These are phyloP conservation scores for Bacterosira constricta DNA, from an alignment of 108 stramenopile species.

Conservation along the genomic window DNA sequence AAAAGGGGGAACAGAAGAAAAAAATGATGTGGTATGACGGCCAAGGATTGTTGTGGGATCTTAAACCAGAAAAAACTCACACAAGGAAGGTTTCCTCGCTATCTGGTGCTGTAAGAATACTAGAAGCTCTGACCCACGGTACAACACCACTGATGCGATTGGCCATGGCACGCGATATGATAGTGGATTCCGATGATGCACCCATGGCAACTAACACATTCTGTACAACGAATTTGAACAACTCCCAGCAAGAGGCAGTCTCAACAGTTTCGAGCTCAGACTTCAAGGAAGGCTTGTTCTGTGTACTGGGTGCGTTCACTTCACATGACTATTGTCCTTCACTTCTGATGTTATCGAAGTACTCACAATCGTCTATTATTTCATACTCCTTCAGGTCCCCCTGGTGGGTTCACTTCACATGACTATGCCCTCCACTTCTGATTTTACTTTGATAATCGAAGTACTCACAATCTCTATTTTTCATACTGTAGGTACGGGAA, in stretches of 20 bases:
- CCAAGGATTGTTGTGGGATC: not conserved
- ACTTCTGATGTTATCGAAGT: not conserved
- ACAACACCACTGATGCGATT: not conserved
- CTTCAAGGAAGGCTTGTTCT: slow-evolving; percentile 5
- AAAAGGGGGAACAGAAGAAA: not conserved
- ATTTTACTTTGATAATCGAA: too few relatives aligned
- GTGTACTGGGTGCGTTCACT: slow-evolving; percentile 8
- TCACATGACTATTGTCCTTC: too few relatives aligned
- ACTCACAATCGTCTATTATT: not conserved
- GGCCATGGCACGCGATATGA: slow-evolving; percentile 13
- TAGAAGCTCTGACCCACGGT: slow-evolving; percentile 5
- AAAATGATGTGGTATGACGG: slow-evolving; percentile 10
- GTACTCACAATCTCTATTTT: too few relatives aligned
- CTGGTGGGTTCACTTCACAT: not conserved
- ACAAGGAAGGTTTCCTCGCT: slow-evolving; percentile 8
- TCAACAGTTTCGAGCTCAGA: not conserved
- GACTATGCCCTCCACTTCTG: too few relatives aligned
- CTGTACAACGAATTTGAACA: slow-evolving; percentile 2
- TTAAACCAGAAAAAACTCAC: not conserved
- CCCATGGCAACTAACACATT: not conserved
- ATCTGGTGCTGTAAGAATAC: slow-evolving; percentile 7
- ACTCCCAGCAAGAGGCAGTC: slow-evolving; percentile 19
- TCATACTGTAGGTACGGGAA: not conserved
- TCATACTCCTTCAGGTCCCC: not conserved
- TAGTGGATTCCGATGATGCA: not conserved